These are phyloP conservation scores for Abrus precatorius DNA, from an alignment of 306 rosid species.

Conservation along the genomic window DNA sequence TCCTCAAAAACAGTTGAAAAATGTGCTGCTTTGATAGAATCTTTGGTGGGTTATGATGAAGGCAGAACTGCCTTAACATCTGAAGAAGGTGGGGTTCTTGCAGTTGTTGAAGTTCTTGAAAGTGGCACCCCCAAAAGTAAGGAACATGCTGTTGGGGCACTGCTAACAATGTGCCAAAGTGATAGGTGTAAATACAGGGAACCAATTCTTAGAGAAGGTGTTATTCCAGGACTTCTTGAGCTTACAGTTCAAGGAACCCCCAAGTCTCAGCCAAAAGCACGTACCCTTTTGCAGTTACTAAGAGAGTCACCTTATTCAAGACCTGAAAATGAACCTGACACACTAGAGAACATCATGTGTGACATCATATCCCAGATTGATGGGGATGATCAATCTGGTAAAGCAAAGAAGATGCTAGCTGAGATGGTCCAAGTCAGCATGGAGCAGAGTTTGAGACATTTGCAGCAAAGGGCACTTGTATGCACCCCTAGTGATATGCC, in stretches of 20 bases:
- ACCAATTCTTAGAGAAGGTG: slow-evolving; percentile 87
- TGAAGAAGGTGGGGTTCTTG: slow-evolving; percentile 87
- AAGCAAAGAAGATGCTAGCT: slow-evolving; percentile 90
- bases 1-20: slow-evolving; percentile 86
- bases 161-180: slow-evolving; percentile 82
- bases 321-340: slow-evolving; percentile 75
- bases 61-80: slow-evolving; percentile 73
- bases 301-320: slow-evolving; percentile 80
- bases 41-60: slow-evolving; percentile 70
- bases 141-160: slow-evolving; percentile 85
- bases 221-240: slow-evolving; percentile 96
- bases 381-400: slow-evolving; percentile 77
- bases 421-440: slow-evolving; percentile 98
- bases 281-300: slow-evolving; percentile 65
- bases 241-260: slow-evolving; percentile 93
- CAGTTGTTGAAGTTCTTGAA: slow-evolving; percentile 89
- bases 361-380: slow-evolving; percentile 87
- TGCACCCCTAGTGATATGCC: slow-evolving; percentile 80
- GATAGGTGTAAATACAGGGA: slow-evolving; percentile 84
- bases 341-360: slow-evolving; percentile 83
- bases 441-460: slow-evolving; percentile 92
- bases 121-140: slow-evolving; percentile 75
- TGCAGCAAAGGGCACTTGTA: slow-evolving; percentile 87
- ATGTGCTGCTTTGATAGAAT: slow-evolving; percentile 80
- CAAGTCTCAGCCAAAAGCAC: slow-evolving; percentile 78